Percentiles rank a stretch among this genome's conserved stretches.
Evolutionary conservation across 2,329 filamentous ascomycete genomes (phyloP).

Genomic region (Fusarium neocosmosporiellum): DNA sequence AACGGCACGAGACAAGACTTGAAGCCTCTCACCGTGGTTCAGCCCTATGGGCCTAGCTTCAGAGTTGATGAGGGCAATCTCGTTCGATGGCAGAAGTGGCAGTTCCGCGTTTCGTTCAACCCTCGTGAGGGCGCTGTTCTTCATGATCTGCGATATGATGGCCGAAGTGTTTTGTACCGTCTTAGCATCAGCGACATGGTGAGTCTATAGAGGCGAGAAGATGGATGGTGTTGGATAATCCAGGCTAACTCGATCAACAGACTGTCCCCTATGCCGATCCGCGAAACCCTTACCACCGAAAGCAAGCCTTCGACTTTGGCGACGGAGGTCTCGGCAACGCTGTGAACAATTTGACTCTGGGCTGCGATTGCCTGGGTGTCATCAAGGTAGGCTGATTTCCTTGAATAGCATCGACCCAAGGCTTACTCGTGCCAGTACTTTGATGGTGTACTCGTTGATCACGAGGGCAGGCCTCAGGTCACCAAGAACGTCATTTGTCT

Average conservation of each 20-base stretch:
- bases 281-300: slow-evolving; percentile 71
- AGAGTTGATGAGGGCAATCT: slow-evolving; percentile 54
- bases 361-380: slow-evolving; percentile 75
- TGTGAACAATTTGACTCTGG: slow-evolving; percentile 74
- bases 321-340: slow-evolving; percentile 74
- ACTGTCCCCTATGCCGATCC: slow-evolving; percentile 74
- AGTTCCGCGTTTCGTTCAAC: slow-evolving; percentile 76
- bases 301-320: slow-evolving; percentile 78
- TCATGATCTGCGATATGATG: slow-evolving; percentile 75
- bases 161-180: slow-evolving; percentile 72
- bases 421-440: slow-evolving; percentile 44
- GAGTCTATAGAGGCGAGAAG: background rate
- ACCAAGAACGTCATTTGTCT: slow-evolving; percentile 71
- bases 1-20: slow-evolving; percentile 60
- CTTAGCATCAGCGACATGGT: slow-evolving; percentile 78
- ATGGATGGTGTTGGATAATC: accelerated
- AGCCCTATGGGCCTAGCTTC: slow-evolving; percentile 53
- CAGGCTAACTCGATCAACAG: slow-evolving; percentile 5
- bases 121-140: slow-evolving; percentile 75
- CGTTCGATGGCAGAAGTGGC: slow-evolving; percentile 73
- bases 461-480: slow-evolving; percentile 50
- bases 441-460: slow-evolving; percentile 47
- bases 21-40: slow-evolving; percentile 66
- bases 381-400: slow-evolving; percentile 53
- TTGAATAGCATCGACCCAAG: background rate